phyloP scores from a whole-genome alignment of 2,329 filamentous ascomycete species.

The Aspergillus thermomutatus region DNA sequence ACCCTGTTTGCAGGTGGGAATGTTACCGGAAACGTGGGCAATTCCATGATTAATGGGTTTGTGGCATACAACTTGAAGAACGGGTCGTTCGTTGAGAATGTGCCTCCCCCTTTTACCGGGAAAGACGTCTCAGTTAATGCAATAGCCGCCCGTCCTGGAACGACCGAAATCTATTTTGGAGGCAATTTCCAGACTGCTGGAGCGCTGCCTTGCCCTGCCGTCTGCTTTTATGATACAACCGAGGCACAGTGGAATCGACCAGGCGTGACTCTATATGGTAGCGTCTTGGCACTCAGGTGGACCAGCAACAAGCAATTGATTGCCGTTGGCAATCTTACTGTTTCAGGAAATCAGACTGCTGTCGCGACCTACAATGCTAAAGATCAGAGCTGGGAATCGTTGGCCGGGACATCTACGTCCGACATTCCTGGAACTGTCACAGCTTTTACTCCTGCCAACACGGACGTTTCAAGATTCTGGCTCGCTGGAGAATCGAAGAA shows the following conservation, averaged over 20 bases:
- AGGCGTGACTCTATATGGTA: slow-evolving; percentile 67
- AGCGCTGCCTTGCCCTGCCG: slow-evolving; percentile 72
- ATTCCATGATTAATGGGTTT: slow-evolving; percentile 65
- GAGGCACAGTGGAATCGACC: slow-evolving; percentile 76
- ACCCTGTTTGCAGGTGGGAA: slow-evolving; percentile 79
- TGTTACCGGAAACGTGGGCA: slow-evolving; percentile 65
- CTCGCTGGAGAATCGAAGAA: slow-evolving; percentile 68
- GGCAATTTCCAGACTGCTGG: slow-evolving; percentile 83
- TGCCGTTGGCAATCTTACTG: slow-evolving; percentile 70
- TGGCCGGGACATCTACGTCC: slow-evolving; percentile 50
- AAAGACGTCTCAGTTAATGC: slow-evolving; percentile 68
- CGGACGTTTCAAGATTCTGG: slow-evolving; percentile 74
- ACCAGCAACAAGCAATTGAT: slow-evolving; percentile 67
- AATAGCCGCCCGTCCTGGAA: slow-evolving; percentile 68
- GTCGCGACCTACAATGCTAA: slow-evolving; percentile 72
- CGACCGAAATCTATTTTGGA: slow-evolving; percentile 76
- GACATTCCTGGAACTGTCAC: slow-evolving; percentile 75
- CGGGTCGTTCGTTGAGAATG: slow-evolving; percentile 59
- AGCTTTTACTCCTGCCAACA: slow-evolving; percentile 70
- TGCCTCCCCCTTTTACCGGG: slow-evolving; percentile 74
- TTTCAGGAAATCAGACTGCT: slow-evolving; percentile 63
- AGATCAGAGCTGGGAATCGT: slow-evolving; percentile 60
- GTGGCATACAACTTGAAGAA: slow-evolving; percentile 72
- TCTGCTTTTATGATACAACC: slow-evolving; percentile 74
- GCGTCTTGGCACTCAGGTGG: slow-evolving; percentile 73